These are phyloP conservation scores for Fusarium palustre DNA, from an alignment of 2,329 filamentous ascomycete species.

Conservation along the genomic window DNA sequence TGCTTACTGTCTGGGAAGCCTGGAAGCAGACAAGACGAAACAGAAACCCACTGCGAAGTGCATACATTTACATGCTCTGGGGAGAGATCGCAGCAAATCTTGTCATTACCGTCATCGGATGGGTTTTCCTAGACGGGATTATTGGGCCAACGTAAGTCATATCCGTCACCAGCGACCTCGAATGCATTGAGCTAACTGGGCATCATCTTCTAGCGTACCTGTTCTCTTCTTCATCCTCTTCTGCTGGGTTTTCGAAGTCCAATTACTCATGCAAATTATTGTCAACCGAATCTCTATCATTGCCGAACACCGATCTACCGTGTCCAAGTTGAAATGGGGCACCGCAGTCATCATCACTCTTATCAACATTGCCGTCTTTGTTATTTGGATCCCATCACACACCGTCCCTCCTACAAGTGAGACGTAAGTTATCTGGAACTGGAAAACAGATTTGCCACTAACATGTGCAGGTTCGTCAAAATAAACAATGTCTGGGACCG, in stretches of 20 bases:
- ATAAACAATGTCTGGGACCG: slow-evolving; percentile 66
- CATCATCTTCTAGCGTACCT: slow-evolving; percentile 38
- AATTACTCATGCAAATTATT: slow-evolving; percentile 66
- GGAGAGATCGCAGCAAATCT: slow-evolving; percentile 56
- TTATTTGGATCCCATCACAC: slow-evolving; percentile 65
- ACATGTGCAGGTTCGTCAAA: slow-evolving; percentile 46
- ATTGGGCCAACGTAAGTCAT: slow-evolving; percentile 48
- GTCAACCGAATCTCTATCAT: slow-evolving; percentile 65
- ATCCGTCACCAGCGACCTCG: neutral
- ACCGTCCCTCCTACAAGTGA: slow-evolving; percentile 53
- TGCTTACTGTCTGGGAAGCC: slow-evolving; percentile 55
- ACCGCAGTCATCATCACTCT: slow-evolving; percentile 58
- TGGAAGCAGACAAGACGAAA: slow-evolving; percentile 56
- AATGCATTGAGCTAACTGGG: neutral
- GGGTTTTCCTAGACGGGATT: slow-evolving; percentile 53
- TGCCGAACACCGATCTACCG: slow-evolving; percentile 54
- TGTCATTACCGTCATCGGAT: slow-evolving; percentile 54
- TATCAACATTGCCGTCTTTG: slow-evolving; percentile 66
- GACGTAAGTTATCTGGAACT: slow-evolving; percentile 38
- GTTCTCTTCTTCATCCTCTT: slow-evolving; percentile 53
- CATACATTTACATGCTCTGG: slow-evolving; percentile 61
- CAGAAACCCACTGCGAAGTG: slow-evolving; percentile 49
- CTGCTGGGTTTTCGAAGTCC: slow-evolving; percentile 60
- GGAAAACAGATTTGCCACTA: neutral
- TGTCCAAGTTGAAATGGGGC: slow-evolving; percentile 59